Evolutionary conservation across 257 asterid genomes (phyloP), one percentile per base, ranked within the genome.

Genomic region (Capsicum pubescens): DNA sequence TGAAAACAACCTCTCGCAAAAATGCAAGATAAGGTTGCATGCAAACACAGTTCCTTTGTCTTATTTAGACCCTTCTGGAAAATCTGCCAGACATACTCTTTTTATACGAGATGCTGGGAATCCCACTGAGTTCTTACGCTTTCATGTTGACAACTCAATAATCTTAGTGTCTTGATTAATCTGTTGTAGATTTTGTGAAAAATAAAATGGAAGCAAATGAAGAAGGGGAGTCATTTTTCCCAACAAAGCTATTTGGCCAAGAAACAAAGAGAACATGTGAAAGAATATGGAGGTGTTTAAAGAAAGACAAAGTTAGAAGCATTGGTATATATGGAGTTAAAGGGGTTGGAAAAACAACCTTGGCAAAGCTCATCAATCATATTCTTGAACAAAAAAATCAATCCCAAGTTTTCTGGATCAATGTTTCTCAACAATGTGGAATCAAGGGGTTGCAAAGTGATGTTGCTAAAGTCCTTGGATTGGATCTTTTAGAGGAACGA

Each of bases 321-420:
- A 76, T 85, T 64, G 90, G 88, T 77, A 81, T 87, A 63, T 87
- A 85, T 80, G 88, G 90, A 55, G 68, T 85, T 59, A 54, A 35
- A 13, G 87, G 88, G 26, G 85, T 80, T 6, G 90, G 90, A 26
- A 85, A 85, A 78, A 87, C 90, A 19, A 61, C 83, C 11, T 42
- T 87, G 55, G 83, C 76, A 0, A 85, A 60, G 67, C 77, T 46
- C 58, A 44, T 55, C 60, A 46, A 83, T 59, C 85, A 87, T 50
- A 54, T 83, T 56, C 79, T 87, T n/a, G 81, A 83, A 17, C 82
- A 21, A 52, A 84, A 85, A 59, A 71, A 83, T 72, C 52, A 86
- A 50, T 81, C 79, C 81, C 86, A 63, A 58, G 84, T 88, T 11
- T 76, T 76, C 54, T 86, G 88, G 90, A 71, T 84, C 39, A 44